phyloP scores from a whole-genome alignment of 2,329 filamentous ascomycete genomes.

The Aspergillus sclerotialis region DNA sequence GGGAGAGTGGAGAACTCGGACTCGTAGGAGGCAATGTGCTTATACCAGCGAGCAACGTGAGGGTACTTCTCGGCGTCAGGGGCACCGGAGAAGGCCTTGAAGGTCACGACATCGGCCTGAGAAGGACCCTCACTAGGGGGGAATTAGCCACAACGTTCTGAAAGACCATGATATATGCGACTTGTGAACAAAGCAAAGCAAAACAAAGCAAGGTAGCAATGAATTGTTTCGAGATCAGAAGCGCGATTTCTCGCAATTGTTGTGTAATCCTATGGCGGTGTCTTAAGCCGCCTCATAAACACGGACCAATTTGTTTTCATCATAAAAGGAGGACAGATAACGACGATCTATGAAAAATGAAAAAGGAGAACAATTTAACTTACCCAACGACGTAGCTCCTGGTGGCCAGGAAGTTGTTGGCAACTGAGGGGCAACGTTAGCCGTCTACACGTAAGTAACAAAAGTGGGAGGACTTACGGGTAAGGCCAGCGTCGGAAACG shows the following conservation, averaged over 20 bases:
- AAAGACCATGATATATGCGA: not conserved
- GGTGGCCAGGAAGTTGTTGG: conserved; percentile 45
- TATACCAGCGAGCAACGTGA: conserved; percentile 95
- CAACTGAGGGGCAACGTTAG: conserved; percentile 33
- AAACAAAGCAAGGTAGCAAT: too few species aligned
- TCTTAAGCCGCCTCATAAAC: conserved; percentile 94
- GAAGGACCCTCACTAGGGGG: conserved; percentile 57
- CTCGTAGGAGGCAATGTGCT: conserved; percentile 92
- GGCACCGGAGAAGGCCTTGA: conserved; percentile 73
- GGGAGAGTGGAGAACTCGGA: conserved; percentile 84
- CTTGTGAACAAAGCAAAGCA: conserved; percentile 11
- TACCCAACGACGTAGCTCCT: conserved; percentile 80
- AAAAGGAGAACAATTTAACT: conserved; percentile 27
- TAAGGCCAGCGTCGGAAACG: conserved; percentile 55
- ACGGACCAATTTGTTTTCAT: conserved; percentile 90
- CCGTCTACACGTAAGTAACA: conserved; percentile 13
- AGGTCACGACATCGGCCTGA: conserved; percentile 93
- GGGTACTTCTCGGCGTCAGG: conserved; percentile 85
- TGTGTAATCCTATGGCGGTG: conserved; percentile 71
- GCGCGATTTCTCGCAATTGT: conserved; percentile 67
- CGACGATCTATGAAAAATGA: conserved; percentile 10
- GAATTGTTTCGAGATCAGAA: conserved; percentile 52
- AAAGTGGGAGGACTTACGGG: conserved; percentile 41
- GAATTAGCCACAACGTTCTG: conserved; percentile 9
- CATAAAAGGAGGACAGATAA: conserved; percentile 40